A percentile compares a stretch with the other conserved stretches of the same genome.
Conservation (phyloP, 495 filamentous ascomycete genomes). For the Aspergillus hancockii region DNA sequence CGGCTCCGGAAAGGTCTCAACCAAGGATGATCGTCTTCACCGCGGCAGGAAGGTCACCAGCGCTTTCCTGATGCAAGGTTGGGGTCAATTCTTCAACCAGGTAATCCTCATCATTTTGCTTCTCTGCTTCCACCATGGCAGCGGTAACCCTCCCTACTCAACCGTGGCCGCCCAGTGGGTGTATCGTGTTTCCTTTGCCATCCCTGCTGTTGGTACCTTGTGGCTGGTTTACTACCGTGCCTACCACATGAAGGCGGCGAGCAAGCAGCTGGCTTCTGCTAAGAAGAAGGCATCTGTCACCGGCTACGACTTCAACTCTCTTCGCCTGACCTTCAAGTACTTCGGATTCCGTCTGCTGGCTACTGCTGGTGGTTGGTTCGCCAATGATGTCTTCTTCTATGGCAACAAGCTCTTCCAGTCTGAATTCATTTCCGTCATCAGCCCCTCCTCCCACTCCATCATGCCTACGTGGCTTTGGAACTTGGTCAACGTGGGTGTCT, state of each 20-base stretch:
- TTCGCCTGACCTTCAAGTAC: slow-evolving; percentile 70
- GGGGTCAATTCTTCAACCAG: slow-evolving; percentile 93
- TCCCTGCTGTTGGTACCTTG: slow-evolving; percentile 83
- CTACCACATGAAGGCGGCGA: slow-evolving; percentile 79
- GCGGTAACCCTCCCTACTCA: slow-evolving; percentile 72
- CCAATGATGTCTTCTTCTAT: slow-evolving; percentile 96
- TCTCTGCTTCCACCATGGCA: slow-evolving; percentile 75
- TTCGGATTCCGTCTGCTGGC: slow-evolving; percentile 84
- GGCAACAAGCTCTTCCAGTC: slow-evolving; percentile 95
- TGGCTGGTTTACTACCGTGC: slow-evolving; percentile 90
- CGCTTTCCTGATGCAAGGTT: slow-evolving; percentile 96
- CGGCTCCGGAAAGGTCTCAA: slow-evolving; percentile 80
- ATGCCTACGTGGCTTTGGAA: slow-evolving; percentile 90
- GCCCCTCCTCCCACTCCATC: slow-evolving; percentile 59
- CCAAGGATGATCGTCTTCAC: slow-evolving; percentile 86
- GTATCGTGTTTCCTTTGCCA: slow-evolving; percentile 80
- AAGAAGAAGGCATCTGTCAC: slow-evolving; percentile 86
- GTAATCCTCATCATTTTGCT: slow-evolving; percentile 78
- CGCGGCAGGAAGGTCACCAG: slow-evolving; percentile 89
- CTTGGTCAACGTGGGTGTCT: slow-evolving; percentile 79
- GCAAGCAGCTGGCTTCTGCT: slow-evolving; percentile 69
- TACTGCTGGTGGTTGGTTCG: slow-evolving; percentile 82
- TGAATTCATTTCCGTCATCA: slow-evolving; percentile 79
- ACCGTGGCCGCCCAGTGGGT: slow-evolving; percentile 73
- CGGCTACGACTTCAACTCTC: slow-evolving; percentile 81